Conservation (phyloP, 1,284 basidiomycete species). For the Athelia psychrophila region DNA sequence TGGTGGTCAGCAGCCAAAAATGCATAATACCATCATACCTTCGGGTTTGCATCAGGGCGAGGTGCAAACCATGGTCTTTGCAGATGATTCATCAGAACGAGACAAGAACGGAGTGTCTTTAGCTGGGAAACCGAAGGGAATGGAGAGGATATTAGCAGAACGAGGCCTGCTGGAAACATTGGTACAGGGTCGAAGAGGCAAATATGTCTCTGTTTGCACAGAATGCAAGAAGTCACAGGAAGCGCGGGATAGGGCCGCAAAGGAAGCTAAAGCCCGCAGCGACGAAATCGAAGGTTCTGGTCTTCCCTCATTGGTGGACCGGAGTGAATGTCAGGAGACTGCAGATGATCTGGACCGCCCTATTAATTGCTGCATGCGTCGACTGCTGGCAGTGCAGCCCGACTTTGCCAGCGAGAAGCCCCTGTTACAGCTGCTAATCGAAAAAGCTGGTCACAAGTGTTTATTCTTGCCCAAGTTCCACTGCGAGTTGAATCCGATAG, state of each 20-base stretch:
- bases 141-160: conserved; percentile 2
- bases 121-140: conserved; percentile 3
- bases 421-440: conserved; percentile 24
- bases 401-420: conserved; percentile 23
- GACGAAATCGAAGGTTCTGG: neutral
- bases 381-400: conserved; percentile 17
- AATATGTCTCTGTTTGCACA: too few relatives aligned
- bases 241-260: too few relatives aligned
- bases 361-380: conserved; percentile 21
- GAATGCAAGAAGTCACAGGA: too few relatives aligned
- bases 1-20: conserved; percentile 10
- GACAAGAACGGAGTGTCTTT: neutral
- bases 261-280: neutral
- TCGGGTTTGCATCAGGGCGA: too few relatives aligned
- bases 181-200: neutral
- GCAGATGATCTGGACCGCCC: conserved; percentile 9
- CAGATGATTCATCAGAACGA: neutral
- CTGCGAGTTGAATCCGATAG: too few relatives aligned
- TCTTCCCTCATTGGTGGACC: conserved; percentile 7
- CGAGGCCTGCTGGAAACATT: neutral
- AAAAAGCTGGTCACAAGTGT: conserved; percentile 21
- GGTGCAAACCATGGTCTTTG: conserved; percentile 1
- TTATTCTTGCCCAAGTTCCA: too few relatives aligned
- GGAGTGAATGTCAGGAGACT: conserved; percentile 8
- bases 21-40: conserved; percentile 13